phyloP scores from a whole-genome alignment of 768 basidiomycete species.

The Mycena indigotica region DNA sequence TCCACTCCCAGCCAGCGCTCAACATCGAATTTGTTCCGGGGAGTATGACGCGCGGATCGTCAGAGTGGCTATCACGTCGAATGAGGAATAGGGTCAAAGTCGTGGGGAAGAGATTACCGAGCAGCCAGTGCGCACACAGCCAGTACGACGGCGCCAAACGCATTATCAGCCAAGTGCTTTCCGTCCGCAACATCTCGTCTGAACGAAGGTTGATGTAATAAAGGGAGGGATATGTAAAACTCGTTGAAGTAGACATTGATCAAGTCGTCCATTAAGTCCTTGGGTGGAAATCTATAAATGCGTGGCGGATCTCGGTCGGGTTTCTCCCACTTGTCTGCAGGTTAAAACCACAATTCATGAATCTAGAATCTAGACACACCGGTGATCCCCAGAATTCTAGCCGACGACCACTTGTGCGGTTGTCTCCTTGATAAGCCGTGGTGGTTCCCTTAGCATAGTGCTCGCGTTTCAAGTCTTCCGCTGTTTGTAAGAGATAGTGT shows the following conservation, averaged over 20 bases:
- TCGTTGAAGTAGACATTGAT: constrained; percentile 64
- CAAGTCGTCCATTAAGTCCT: constrained; percentile 53
- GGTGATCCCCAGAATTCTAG: background rate
- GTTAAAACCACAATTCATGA: too few relatives aligned
- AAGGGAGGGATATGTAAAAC: constrained; percentile 55
- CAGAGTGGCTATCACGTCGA: constrained; percentile 37
- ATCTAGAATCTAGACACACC: background rate
- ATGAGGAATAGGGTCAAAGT: background rate
- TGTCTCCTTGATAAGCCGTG: background rate
- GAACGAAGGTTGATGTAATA: constrained; percentile 75
- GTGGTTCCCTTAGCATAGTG: background rate
- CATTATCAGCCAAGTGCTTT: constrained; percentile 48
- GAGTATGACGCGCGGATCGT: constrained; percentile 59
- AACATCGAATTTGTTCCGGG: constrained; percentile 43
- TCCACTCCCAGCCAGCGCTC: constrained; percentile 64
- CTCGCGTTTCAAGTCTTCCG: background rate
- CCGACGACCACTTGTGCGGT: background rate
- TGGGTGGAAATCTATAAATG: constrained; percentile 48
- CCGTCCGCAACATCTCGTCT: constrained; percentile 48
- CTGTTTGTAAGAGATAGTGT: background rate
- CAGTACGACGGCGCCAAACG: constrained; percentile 51
- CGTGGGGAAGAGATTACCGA: constrained; percentile 44
- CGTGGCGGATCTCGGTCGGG: constrained; percentile 8
- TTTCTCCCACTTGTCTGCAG: background rate
- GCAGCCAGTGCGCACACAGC: constrained; percentile 33